Evolutionary conservation across 2,329 filamentous ascomycete genomes (phyloP), one percentile per base, ranked within the genome.

Genomic region (Fusarium nygamai): DNA sequence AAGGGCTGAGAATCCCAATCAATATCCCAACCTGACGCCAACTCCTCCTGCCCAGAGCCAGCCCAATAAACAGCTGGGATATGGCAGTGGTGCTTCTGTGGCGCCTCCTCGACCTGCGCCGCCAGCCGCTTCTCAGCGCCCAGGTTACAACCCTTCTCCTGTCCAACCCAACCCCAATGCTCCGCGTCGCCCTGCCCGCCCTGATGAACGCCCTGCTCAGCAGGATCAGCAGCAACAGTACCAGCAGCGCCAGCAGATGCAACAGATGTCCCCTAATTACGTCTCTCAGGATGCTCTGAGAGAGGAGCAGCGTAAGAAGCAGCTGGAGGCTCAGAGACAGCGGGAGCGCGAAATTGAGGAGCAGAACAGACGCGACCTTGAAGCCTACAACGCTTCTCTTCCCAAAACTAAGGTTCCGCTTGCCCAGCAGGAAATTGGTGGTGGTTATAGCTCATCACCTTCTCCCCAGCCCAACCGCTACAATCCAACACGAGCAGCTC

Each of bases 381-480:
- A 96, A 80, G 94, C 91, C 24, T 98, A 98, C 83, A 98, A 98
- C 82, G 93, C 94, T 41, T 94, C 94, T 31, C 85, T 98, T 68
- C 96, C 95, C 38, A 93, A 97, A 86, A 92, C 89, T 72, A 94
- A 94, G 81, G 85, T 91, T 17, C 94, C 94, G 6, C 80, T 96
- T 74, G 95, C 95, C 38, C 94, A 98, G 82, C 95, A 98, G 83
- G 96, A 98, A 82, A 85, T 98, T 76, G 94, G 94, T 71, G 88
- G 94, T 71, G 88, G 90, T 44, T 86, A 88, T 70, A 84, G 86
- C 50, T 69, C 67, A 50, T 69, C 75, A 33, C 63, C 71, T 20
- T 76, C 86, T 27, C 81, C 88, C 20, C 81, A 85, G 38, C 82
- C 87, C n/a, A 90, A 92, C 77, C 90, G 94, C 71, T 98, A 95